Evolutionary conservation across 192 early-diverging fungal genomes (phyloP), one percentile per base, ranked within the genome.

Genomic region (Piromyces sp.): DNA sequence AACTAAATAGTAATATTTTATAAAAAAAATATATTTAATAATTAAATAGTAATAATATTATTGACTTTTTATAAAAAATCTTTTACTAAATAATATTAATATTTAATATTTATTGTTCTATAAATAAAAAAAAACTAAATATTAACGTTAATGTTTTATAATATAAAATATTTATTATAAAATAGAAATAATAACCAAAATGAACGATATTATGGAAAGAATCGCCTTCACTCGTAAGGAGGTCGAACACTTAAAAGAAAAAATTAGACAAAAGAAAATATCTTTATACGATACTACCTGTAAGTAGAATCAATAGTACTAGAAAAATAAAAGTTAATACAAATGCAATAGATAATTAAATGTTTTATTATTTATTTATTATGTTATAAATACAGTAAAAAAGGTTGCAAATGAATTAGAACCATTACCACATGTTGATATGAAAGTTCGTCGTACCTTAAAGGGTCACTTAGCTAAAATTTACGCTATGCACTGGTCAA

Each of bases 401-500:
- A 87, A 91, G 79, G 94, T 96, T 84, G 92, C 98, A 13, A 91
- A 92, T 36, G 93, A 94, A 80, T 88, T 98, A 36, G 93, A 97
- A 36, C 89, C 94, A 30, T 86, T 98, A 80, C 96, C 96, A 16
- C 89, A 95, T 78, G 92, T 96, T 79, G 91, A 91, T 80, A 97
- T 99, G 94, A 98, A 96, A 84, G 95, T 97, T 84, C 93, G 97
- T 80, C 92, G 97, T 78, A 97, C 96, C 19, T 90, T 99, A 42
- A 98, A 98, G 87, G 98, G 98, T 38, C 98, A 99, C 86, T 86
- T 99, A 82, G 96, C 97, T 26, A 99, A 99, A 85, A 97, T 99
- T 80, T 99, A 99, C 86, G 94, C 97, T 17, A 98, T 98, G 96
- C 96, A 99, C 86, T 99, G 97, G 97, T 95, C 95, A 1, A 91